A percentile compares a stretch with the other conserved stretches of the same genome.
Conservation (phyloP, 345 rosid species). For the Eucalyptus shirleyi region DNA sequence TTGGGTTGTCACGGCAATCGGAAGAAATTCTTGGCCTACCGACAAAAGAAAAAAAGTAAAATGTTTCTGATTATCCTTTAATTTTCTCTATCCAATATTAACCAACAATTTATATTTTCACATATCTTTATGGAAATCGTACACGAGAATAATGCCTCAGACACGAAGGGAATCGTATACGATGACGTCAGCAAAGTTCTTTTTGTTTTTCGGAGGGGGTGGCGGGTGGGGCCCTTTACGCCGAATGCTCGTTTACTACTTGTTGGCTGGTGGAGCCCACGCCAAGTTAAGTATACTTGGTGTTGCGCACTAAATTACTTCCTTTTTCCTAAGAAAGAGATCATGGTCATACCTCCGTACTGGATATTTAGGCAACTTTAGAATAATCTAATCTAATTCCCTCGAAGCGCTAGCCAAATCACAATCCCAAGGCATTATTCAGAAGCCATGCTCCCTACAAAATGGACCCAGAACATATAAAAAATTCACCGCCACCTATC, state of each 20-base stretch:
- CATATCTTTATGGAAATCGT: not conserved
- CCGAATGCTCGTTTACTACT: not conserved
- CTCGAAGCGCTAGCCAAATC: not conserved
- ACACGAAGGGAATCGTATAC: not conserved
- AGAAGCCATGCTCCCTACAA: not conserved
- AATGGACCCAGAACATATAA: not conserved
- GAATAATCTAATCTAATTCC: not conserved
- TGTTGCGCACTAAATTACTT: not conserved
- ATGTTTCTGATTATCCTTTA: not conserved
- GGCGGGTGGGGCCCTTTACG: not conserved
- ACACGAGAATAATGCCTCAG: not conserved
- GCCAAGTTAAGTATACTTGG: not conserved
- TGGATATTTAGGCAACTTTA: not conserved
- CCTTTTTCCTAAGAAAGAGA: not conserved
- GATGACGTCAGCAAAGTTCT: not conserved
- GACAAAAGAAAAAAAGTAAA: not conserved
- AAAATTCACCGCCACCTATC: not conserved
- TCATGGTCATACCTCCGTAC: not conserved
- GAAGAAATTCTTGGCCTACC: not conserved
- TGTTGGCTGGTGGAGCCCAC: not conserved
- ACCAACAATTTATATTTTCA: not conserved
- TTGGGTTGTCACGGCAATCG: not conserved
- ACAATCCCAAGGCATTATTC: not conserved
- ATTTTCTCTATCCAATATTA: too few relatives aligned
- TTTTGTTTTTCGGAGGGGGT: rapidly evolving